Evolutionary conservation across 2,329 filamentous ascomycete species (phyloP), one percentile per base, ranked within the genome.

Genomic region (Sclerotinia minor): DNA sequence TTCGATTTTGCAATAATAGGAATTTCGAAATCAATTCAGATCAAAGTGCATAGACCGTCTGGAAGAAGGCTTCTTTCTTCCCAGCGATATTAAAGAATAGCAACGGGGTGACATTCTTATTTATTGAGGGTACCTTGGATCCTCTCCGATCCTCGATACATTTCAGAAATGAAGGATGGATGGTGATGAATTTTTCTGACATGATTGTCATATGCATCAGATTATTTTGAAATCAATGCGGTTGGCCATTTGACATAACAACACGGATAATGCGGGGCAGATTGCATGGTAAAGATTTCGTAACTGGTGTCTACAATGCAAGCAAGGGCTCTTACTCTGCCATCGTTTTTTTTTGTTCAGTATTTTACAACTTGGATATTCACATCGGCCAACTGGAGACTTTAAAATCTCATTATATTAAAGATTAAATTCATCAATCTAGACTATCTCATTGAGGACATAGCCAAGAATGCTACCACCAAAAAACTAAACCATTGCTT

Each of bases 261-360:
- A n/a, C 15, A 32, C 29, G 53, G 19, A 32, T 41, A 41, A 15
- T 41, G 38, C 38, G 15, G 13, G 38, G 17, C 26, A 63, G 5
- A 26, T 63, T 13, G 29, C 45, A 32, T 13, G n/a, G 29, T 15
- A 8, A 61, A 61, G 32, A n/a, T 24, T 24, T 61, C 32, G 8
- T 8, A 13, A 7, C 32, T 35, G 3, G 35, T 38, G 9, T 17
- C 41, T 26, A 29, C 24, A 58, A 29, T 9, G 32, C 2, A 32
- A 35, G 3, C 3, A 35, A 24, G n/a, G 45, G 21, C 13, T 21
- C 21, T 35, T 32, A 17, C 26, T 61, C 15, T 5, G 29, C 29
- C 15, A 38, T 15, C 5, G 5, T 4, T 6, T 6, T 49, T 3
- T 3, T n/a, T 1, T 3, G 5, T 3, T 5, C 7, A 11, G 19